phyloP scores from a whole-genome alignment of 768 basidiomycete genomes.

The Multifurca ochricompacta region DNA sequence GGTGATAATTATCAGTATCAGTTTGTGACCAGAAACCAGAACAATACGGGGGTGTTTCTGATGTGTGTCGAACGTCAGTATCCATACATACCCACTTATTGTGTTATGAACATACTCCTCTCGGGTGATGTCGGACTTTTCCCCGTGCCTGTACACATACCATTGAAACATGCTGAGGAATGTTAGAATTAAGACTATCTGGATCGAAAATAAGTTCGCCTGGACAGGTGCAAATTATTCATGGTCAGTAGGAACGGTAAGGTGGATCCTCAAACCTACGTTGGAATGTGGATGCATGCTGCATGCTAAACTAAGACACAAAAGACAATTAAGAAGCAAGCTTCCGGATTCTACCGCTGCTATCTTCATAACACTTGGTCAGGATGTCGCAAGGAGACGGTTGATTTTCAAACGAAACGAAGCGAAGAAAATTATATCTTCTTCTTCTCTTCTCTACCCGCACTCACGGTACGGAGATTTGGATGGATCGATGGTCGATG shows the following conservation, averaged over 20 bases:
- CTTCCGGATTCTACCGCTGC: background rate
- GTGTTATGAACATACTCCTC: background rate
- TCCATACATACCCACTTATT: background rate
- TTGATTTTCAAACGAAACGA: too few species aligned
- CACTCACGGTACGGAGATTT: constrained; percentile 9
- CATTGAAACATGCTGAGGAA: background rate
- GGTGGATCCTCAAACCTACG: too few species aligned
- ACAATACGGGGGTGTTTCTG: background rate
- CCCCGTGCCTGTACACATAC: background rate
- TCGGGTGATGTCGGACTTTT: constrained; percentile 14
- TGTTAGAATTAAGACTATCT: background rate
- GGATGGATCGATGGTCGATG: background rate
- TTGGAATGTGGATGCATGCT: background rate
- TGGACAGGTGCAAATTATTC: background rate
- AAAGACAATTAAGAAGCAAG: background rate
- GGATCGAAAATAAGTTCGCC: background rate
- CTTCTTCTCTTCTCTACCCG: background rate
- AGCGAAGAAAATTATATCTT: too few species aligned
- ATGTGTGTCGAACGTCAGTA: background rate
- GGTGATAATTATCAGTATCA: too few species aligned
- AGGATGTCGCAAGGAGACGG: too few species aligned
- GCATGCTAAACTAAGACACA: background rate
- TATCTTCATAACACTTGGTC: background rate
- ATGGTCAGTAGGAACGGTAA: background rate
- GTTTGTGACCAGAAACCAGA: too few species aligned